A percentile compares a stretch with the other conserved stretches of the same genome.
These are phyloP conservation scores for Ogataea henricii DNA, from an alignment of 805 yeast genomes.

Conservation along the genomic window DNA sequence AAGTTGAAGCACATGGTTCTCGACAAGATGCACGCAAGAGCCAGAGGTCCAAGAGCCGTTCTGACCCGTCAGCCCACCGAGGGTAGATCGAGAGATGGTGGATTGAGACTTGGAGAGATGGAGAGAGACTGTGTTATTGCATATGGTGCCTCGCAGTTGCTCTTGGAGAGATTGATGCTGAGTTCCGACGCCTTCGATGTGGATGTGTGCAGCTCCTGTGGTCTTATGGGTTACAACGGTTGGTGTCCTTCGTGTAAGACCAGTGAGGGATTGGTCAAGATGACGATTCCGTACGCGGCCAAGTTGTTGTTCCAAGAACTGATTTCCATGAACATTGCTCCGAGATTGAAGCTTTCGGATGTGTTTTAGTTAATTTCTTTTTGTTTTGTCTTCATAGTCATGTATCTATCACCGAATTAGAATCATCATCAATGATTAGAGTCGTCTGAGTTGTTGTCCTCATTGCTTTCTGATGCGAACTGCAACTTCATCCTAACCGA, in stretches of 20 bases:
- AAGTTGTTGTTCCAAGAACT: constrained; percentile 95
- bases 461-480: not conserved
- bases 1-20: constrained; percentile 98
- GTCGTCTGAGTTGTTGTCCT: not conserved
- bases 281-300: constrained; percentile 99
- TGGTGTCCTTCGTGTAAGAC: constrained; percentile 98
- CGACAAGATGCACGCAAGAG: constrained; percentile 99
- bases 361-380: constrained; percentile 50
- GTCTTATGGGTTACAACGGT: constrained; percentile 94
- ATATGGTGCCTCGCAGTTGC: constrained; percentile 94
- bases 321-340: constrained; percentile 98
- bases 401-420: constrained; percentile 2
- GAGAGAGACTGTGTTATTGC: constrained; percentile 99
- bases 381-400: constrained; percentile 9
- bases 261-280: constrained; percentile 80
- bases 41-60: constrained; percentile 98
- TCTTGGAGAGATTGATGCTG: constrained; percentile 91
- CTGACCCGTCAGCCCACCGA: constrained; percentile 98
- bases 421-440: not conserved
- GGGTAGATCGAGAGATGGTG: constrained; percentile 99
- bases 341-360: constrained; percentile 86
- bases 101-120: constrained; percentile 98
- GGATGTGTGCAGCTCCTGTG: constrained; percentile 91
- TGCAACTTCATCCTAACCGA: constrained; percentile 5
- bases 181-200: constrained; percentile 98